Conservation (phyloP, 2,329 filamentous ascomycete species). For the Orbilia blumenaviensis region DNA sequence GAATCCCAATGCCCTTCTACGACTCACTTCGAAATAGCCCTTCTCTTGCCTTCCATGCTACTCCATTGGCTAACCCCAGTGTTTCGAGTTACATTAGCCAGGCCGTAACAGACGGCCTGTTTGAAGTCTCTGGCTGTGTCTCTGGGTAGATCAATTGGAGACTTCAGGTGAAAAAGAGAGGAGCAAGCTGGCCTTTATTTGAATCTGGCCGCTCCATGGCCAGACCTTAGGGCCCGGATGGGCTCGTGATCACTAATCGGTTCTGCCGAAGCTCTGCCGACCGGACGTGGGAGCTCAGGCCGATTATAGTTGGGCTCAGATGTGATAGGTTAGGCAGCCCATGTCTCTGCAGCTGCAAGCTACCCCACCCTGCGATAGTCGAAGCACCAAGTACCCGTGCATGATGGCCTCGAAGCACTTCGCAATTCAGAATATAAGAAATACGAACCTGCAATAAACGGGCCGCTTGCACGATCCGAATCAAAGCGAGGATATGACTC, state of each 20-base stretch:
- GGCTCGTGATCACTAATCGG: slow-evolving; percentile 54
- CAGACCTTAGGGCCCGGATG: slow-evolving; percentile 40
- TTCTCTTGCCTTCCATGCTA: slow-evolving; percentile 43
- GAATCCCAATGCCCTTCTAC: not conserved
- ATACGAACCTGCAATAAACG: slow-evolving; percentile 16
- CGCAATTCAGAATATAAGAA: slow-evolving; percentile 40
- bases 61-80: slow-evolving; percentile 44
- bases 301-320: slow-evolving; percentile 20
- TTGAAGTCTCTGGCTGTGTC: not conserved
- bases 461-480: slow-evolving; percentile 44
- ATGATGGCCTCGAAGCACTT: slow-evolving; percentile 22
- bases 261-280: slow-evolving; percentile 45
- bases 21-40: slow-evolving; percentile 14
- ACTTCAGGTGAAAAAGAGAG: not conserved
- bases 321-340: slow-evolving; percentile 46
- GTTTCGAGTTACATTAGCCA: slow-evolving; percentile 54
- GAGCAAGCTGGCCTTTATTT: slow-evolving; percentile 29
- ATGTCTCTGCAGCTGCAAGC: slow-evolving; percentile 42
- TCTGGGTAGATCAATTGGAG: not conserved
- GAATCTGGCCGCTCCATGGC: slow-evolving; percentile 41
- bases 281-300: slow-evolving; percentile 46
- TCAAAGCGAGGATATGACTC: slow-evolving; percentile 48
- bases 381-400: not conserved
- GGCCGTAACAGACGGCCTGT: not conserved
- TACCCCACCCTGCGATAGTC: slow-evolving; percentile 49